These are phyloP conservation scores for Luffa aegyptiaca DNA, from an alignment of 306 rosid genomes.

Conservation along the genomic window DNA sequence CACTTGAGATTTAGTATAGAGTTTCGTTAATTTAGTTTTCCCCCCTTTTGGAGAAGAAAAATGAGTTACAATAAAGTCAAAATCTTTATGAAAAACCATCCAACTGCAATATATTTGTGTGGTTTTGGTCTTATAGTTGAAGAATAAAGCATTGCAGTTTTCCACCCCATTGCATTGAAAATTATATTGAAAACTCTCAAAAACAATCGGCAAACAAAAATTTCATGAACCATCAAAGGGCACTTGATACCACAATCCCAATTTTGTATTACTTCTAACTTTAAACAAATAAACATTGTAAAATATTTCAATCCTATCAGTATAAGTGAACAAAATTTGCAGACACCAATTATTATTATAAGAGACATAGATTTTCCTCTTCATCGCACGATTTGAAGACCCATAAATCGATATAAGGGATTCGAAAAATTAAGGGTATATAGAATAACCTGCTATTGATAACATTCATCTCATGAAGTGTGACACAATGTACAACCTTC, in stretches of 20 bases:
- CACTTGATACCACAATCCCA: neutral
- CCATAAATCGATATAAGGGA: neutral
- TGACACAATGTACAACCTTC: conserved; percentile 95
- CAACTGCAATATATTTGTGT: neutral
- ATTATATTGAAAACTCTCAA: neutral
- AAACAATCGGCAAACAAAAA: neutral
- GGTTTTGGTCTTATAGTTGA: neutral
- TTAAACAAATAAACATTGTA: neutral
- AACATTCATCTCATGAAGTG: conserved; percentile 96
- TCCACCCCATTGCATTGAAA: neutral
- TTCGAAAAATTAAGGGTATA: neutral
- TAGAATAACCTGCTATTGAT: conserved; percentile 71
- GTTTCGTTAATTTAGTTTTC: neutral
- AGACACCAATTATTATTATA: neutral
- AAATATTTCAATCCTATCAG: neutral
- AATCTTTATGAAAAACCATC: neutral
- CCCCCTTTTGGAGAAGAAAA: neutral
- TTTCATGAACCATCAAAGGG: neutral
- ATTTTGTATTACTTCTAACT: neutral
- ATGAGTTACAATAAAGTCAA: neutral
- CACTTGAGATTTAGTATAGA: neutral
- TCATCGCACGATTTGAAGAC: neutral
- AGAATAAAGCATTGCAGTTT: neutral
- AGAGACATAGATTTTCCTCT: neutral
- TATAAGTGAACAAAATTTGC: neutral